These are phyloP conservation scores for Lathyrus oleraceus DNA, from an alignment of 306 rosid species.

Conservation along the genomic window DNA sequence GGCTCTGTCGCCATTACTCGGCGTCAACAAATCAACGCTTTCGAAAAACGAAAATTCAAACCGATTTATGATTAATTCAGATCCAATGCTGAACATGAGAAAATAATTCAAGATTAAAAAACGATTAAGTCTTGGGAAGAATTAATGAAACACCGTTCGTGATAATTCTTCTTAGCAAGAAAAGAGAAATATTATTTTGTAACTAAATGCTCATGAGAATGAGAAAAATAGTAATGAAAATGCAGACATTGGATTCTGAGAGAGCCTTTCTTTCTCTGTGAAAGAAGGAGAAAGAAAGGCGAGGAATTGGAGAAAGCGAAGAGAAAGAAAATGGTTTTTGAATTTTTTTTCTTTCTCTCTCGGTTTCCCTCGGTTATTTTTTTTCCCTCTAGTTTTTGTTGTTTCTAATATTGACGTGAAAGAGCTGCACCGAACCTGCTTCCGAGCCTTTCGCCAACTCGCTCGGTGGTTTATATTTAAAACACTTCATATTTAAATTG, in stretches of 20 bases:
- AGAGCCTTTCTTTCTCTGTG: conserved; percentile 24
- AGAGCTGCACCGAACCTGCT: conserved; percentile 62
- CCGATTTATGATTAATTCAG: neutral
- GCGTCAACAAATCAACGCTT: neutral
- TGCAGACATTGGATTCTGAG: conserved; percentile 32
- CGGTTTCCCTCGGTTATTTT: conserved; percentile 25
- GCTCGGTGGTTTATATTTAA: conserved; percentile 52
- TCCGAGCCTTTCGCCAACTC: conserved; percentile 80
- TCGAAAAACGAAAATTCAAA: neutral
- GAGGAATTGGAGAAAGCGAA: conserved; percentile 36
- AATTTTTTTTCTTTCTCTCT: conserved; percentile 12
- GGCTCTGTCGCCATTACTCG: conserved; percentile 61
- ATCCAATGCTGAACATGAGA: no score
- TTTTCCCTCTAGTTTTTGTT: conserved; percentile 28
- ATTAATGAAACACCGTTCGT: neutral
- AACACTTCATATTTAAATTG: neutral
- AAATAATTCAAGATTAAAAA: neutral
- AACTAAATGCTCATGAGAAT: conserved; percentile 15
- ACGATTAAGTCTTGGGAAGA: conserved; percentile 14
- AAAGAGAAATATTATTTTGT: neutral
- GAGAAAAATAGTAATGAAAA: conserved; percentile 38
- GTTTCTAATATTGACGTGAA: conserved; percentile 53
- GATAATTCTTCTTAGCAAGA: neutral
- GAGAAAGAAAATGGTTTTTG: conserved; percentile 31
- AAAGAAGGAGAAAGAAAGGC: conserved; percentile 17